These are phyloP conservation scores for Ophiognomonia clavigignenti-juglandacearum DNA, from an alignment of 2,329 filamentous ascomycete species.

Conservation along the genomic window DNA sequence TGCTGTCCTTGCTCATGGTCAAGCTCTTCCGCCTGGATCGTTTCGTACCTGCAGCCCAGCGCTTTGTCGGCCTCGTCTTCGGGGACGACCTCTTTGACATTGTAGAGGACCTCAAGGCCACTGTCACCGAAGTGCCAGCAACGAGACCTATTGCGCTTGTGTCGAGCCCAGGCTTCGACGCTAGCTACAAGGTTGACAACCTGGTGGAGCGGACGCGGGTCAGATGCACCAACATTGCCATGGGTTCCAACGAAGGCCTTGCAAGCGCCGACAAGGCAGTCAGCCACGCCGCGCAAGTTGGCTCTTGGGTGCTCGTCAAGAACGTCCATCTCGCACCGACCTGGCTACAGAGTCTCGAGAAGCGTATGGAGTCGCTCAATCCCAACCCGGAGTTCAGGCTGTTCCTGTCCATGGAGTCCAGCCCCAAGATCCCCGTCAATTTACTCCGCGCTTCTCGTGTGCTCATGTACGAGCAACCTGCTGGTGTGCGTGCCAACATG, in stretches of 20 bases:
- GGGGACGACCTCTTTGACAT: constrained; percentile 77
- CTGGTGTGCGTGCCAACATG: constrained; percentile 96
- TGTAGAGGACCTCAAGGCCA: constrained; percentile 78
- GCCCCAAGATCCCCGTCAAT: constrained; percentile 94
- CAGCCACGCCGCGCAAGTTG: constrained; percentile 82
- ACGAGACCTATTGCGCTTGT: constrained; percentile 85
- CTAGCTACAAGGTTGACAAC: constrained; percentile 97
- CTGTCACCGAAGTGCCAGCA: constrained; percentile 78
- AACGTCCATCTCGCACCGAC: constrained; percentile 95
- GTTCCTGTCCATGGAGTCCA: constrained; percentile 97
- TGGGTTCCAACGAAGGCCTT: constrained; percentile 95
- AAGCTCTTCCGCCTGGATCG: constrained; percentile 95
- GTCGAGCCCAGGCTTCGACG: constrained; percentile 94
- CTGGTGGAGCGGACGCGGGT: constrained; percentile 80
- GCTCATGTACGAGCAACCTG: constrained; percentile 96
- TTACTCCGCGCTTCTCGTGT: constrained; percentile 88
- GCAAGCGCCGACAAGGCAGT: constrained; percentile 94
- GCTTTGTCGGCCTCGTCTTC: constrained; percentile 84
- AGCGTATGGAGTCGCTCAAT: constrained; percentile 91
- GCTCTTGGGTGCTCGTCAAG: constrained; percentile 96
- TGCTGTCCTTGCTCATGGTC: constrained; percentile 81
- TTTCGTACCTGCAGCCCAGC: constrained; percentile 87
- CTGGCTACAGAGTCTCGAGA: constrained; percentile 96
- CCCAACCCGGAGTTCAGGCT: constrained; percentile 89
- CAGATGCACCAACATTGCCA: constrained; percentile 93